phyloP scores from a whole-genome alignment of 495 filamentous ascomycete species.

The Neurospora sublineolata region DNA sequence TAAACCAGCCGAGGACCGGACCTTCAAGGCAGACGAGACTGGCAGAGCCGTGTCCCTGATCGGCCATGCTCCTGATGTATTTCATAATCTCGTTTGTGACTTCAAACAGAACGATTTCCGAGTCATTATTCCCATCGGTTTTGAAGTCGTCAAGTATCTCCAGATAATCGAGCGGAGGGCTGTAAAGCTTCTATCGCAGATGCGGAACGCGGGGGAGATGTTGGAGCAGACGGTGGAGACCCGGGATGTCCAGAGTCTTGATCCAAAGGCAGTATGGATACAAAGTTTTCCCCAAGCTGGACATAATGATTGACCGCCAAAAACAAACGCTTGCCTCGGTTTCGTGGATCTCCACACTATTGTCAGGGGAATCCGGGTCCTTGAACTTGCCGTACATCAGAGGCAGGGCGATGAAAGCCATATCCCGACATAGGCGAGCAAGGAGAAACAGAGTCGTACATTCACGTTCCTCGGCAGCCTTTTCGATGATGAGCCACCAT shows the following conservation, averaged over 20 bases:
- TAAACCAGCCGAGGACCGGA: neutral
- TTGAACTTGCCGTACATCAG: neutral
- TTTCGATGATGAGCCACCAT: neutral
- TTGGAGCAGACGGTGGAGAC: neutral
- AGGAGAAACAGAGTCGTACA: neutral
- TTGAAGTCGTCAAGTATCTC: neutral
- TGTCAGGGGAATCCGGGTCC: too few relatives aligned
- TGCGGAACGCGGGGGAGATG: too few relatives aligned
- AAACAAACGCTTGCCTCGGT: neutral
- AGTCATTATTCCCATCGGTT: too few relatives aligned
- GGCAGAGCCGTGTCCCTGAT: neutral
- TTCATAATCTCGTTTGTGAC: neutral
- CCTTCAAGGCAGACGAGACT: neutral
- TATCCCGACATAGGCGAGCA: neutral
- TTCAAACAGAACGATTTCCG: neutral
- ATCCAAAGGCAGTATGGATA: neutral
- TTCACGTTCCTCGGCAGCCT: neutral
- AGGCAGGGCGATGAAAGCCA: neutral
- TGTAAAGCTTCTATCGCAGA: neutral
- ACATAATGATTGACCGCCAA: neutral
- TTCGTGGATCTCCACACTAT: too few relatives aligned
- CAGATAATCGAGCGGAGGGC: neutral
- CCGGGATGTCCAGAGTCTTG: neutral
- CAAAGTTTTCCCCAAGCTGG: neutral
- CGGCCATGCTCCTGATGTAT: neutral